Evolutionary conservation across 1,139 yeast genomes (phyloP), one percentile per base, ranked within the genome.

Genomic region (Saccharomyces hybrid): DNA sequence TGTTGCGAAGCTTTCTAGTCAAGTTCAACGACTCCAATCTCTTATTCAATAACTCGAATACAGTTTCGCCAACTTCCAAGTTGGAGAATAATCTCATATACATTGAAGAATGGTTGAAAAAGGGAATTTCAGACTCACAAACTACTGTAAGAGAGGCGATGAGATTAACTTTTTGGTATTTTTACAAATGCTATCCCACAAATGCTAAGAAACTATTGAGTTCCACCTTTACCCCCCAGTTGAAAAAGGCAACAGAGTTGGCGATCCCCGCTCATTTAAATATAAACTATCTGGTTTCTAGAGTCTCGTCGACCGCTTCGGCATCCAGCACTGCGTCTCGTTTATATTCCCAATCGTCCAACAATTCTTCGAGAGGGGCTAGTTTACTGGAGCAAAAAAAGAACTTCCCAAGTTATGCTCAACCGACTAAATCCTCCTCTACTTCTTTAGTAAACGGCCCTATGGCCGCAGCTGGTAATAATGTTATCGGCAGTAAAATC

Each of bases 141-240:
- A 90, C 95, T 0, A 75, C 78, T 0, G 97, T 88, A 0, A 78
- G 97, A 58, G 95, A 83, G 62, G 75, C 82, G 0, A 88, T 87
- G 72, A 79, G 96, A 64, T 75, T 75, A 8, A 78, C 90, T 0
- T 91, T 80, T 64, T 90, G 97, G 97, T 75, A 80, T 23, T 79
- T 81, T 57, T 77, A 78, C 61, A 75, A 75, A 47, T 61, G 74
- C 2, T 81, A 78, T 71, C 80, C 84, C 0, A 64, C 65, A 1
- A 73, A 73, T 5, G 78, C 75, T 0, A 72, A 70, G 13, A 57
- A 59, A 11, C 59, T 80, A 5, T 63, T 78, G 41, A 65, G 65
- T 6, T 87, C 71, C 52, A 57, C 73, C 0, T 59, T 64, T 23
- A 55, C 66, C 1, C 50, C 57, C 6, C 80, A 79, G 42, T 78